phyloP scores from a whole-genome alignment of 352 stramenopile genomes.

The Detonula confervacea region DNA sequence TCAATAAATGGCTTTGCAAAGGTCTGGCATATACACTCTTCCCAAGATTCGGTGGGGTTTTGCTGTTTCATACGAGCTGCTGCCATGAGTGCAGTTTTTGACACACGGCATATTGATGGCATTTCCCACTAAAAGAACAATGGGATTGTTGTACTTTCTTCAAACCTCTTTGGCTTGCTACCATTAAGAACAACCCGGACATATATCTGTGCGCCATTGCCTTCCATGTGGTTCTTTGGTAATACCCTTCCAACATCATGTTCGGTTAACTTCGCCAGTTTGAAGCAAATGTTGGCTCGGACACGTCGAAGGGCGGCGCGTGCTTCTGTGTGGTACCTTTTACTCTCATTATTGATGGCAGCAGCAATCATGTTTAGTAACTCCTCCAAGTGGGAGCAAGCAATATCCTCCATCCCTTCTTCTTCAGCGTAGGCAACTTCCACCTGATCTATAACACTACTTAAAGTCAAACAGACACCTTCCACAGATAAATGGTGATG shows the following conservation, averaged over 20 bases:
- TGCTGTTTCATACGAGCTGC: constrained; percentile 38
- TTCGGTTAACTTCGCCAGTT: constrained; percentile 34
- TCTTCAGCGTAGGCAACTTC: constrained; percentile 64
- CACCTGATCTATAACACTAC: constrained; percentile 38
- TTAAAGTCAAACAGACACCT: constrained; percentile 37
- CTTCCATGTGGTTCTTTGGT: constrained; percentile 5
- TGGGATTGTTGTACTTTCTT: constrained; percentile 82
- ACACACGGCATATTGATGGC: constrained; percentile 77
- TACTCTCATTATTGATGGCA: constrained; percentile 42
- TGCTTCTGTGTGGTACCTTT: constrained; percentile 34
- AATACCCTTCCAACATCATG: constrained; percentile 17
- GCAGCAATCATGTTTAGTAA: constrained; percentile 71
- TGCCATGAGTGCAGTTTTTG: constrained; percentile 43
- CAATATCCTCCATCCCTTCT: constrained; percentile 67
- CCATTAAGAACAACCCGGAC: constrained; percentile 69
- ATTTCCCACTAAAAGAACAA: constrained; percentile 80
- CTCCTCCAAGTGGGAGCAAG: constrained; percentile 69
- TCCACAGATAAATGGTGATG: constrained; percentile 33
- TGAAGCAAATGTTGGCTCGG: constrained; percentile 38
- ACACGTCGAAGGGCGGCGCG: constrained; percentile 25
- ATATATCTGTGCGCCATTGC: constrained; percentile 50
- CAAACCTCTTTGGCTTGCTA: constrained; percentile 71
- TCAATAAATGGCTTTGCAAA: constrained; percentile 51
- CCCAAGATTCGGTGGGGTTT: constrained; percentile 35
- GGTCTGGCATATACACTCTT: constrained; percentile 54